Conservation (phyloP, 352 stramenopile genomes). For the Phytophthora niederhauseri region DNA sequence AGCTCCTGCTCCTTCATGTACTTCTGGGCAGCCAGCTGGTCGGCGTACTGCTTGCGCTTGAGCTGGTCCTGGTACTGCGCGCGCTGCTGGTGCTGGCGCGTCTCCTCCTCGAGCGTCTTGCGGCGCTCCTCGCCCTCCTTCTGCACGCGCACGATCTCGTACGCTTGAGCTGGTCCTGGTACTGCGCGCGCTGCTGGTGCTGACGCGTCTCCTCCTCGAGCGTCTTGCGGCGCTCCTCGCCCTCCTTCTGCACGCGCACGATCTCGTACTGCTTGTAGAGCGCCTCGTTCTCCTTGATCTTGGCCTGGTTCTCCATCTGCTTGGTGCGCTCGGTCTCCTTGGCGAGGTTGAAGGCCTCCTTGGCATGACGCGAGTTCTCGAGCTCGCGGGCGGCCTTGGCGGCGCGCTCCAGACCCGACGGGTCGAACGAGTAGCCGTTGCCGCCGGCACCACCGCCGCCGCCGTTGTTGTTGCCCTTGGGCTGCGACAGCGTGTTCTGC, state of each 20-base stretch:
- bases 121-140: conserved; percentile 96
- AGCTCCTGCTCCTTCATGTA: conserved; percentile 96
- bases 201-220: conserved; percentile 98
- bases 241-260: conserved; percentile 96
- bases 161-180: conserved; percentile 99
- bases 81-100: conserved; percentile 96
- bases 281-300: conserved; percentile 91
- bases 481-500: conserved; percentile 46
- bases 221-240: conserved; percentile 96
- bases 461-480: conserved; percentile 32
- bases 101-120: conserved; percentile 98
- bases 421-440: conserved; percentile 94
- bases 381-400: conserved; percentile 98
- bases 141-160: conserved; percentile 96
- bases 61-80: conserved; percentile 99
- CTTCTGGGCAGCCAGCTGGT: conserved; percentile 97
- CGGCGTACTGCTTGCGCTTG: conserved; percentile 98
- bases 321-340: conserved; percentile 97
- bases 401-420: conserved; percentile 96
- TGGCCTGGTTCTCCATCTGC: conserved; percentile 92
- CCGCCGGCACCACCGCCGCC: conserved; percentile 13
- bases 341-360: conserved; percentile 95
- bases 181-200: conserved; percentile 96
- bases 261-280: conserved; percentile 95
- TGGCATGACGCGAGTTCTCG: conserved; percentile 94